Evolutionary conservation across 768 basidiomycete genomes (phyloP).

Genomic region (Hirschioporus abietinus): DNA sequence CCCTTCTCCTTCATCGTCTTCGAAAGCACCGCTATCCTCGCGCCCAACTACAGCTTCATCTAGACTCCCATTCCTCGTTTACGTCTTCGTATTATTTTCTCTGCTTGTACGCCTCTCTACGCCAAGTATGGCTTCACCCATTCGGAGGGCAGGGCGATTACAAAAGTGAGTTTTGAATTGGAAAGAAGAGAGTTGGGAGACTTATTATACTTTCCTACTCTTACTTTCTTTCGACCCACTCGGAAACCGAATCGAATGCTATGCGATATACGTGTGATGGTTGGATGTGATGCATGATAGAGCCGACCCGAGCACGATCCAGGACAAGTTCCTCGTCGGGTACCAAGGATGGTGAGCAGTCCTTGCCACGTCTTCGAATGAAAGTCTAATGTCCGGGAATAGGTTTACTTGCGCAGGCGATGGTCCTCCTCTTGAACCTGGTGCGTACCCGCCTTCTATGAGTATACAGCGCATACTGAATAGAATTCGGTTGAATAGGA

Average conservation of each 20-base stretch:
- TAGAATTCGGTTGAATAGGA: slow-evolving; percentile 25
- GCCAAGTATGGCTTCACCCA: not conserved
- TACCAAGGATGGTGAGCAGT: slow-evolving; percentile 77
- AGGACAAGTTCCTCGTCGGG: slow-evolving; percentile 79
- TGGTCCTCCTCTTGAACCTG: slow-evolving; percentile 60
- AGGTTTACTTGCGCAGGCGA: slow-evolving; percentile 75
- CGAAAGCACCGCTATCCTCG: too few species aligned
- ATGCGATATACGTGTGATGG: not conserved
- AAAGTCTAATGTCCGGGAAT: slow-evolving; percentile 1
- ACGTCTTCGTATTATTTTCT: not conserved
- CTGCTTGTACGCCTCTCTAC: not conserved
- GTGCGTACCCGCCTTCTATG: slow-evolving; percentile 24
- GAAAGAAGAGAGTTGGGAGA: not conserved
- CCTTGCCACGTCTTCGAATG: not conserved
- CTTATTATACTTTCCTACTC: not conserved
- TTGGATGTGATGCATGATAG: slow-evolving; percentile 22
- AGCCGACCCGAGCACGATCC: slow-evolving; percentile 70
- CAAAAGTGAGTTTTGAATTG: not conserved
- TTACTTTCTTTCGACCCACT: not conserved
- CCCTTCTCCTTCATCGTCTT: not conserved
- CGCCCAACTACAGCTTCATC: too few species aligned
- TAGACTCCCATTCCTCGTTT: not conserved
- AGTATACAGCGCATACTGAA: not conserved
- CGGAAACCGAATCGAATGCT: not conserved
- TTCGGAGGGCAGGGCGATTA: not conserved